These are phyloP conservation scores for Paxillus involutus DNA, from an alignment of 768 basidiomycete genomes.

Conservation along the genomic window DNA sequence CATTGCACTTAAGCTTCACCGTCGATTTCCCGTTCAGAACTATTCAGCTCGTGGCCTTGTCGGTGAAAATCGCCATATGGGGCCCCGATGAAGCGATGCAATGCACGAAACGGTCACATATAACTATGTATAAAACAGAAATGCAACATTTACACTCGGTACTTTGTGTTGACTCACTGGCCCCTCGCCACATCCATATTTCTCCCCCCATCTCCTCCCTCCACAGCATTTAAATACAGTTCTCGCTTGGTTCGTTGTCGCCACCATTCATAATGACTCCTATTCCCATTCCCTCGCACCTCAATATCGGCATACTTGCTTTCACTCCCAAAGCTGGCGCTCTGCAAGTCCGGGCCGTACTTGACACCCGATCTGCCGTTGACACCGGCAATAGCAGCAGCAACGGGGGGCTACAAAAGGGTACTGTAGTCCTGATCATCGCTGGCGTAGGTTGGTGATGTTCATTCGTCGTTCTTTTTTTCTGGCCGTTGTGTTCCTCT, in stretches of 20 bases:
- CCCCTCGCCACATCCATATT: neutral
- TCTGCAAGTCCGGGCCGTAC: conserved; percentile 3
- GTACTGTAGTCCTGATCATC: conserved; percentile 23
- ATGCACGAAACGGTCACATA: too few relatives aligned
- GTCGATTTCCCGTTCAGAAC: too few relatives aligned
- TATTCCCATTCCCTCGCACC: conserved; percentile 1
- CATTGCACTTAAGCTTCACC: too few relatives aligned
- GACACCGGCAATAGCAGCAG: neutral
- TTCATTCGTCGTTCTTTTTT: neutral
- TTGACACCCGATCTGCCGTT: conserved; percentile 10
- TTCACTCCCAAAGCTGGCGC: neutral
- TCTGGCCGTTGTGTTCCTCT: neutral
- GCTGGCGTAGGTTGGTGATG: conserved; percentile 25
- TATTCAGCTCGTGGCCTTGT: too few relatives aligned
- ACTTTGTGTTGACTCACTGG: too few relatives aligned
- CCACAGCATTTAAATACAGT: conserved; percentile 17
- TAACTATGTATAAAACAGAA: too few relatives aligned
- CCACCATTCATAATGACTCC: conserved; percentile 6
- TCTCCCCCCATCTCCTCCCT: conserved; percentile 4
- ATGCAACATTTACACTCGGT: too few relatives aligned
- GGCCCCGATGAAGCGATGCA: too few relatives aligned
- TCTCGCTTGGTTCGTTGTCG: neutral
- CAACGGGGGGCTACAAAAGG: conserved; percentile 4
- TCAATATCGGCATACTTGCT: neutral
- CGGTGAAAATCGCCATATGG: too few relatives aligned